phyloP scores from a whole-genome alignment of 805 yeast species.

The Debaryomyces hansenii region DNA sequence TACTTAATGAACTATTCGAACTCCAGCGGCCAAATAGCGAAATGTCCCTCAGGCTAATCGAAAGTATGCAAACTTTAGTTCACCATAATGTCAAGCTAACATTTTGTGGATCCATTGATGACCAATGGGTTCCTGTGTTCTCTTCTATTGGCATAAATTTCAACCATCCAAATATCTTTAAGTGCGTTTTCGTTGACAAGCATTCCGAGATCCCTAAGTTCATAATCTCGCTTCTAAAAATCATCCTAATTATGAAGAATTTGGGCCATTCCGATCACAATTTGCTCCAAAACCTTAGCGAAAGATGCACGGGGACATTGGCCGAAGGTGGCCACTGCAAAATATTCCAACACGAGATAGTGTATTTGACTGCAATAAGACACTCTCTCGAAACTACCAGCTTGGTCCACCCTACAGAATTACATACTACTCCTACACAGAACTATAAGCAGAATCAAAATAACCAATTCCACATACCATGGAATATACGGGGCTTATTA shows the following conservation, averaged over 20 bases:
- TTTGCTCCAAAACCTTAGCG: conserved; percentile 29
- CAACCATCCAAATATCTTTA: conserved; percentile 38
- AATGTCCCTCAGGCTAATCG: conserved; percentile 15
- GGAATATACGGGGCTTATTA: conserved; percentile 39
- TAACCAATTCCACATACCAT: conserved; percentile 24
- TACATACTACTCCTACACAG: conserved; percentile 5
- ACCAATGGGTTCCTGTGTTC: conserved; percentile 37
- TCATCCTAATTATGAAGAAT: conserved; percentile 32
- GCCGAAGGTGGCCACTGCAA: conserved; percentile 27
- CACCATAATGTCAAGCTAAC: conserved; percentile 33
- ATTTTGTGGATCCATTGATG: conserved; percentile 31
- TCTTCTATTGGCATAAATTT: conserved; percentile 29
- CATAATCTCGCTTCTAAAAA: conserved; percentile 24
- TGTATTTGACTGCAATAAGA: conserved; percentile 29
- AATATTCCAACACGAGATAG: conserved; percentile 19
- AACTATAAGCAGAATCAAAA: background rate
- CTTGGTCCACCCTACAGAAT: conserved; percentile 16
- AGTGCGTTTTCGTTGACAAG: conserved; percentile 23
- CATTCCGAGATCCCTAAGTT: conserved; percentile 23
- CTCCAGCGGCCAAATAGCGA: conserved; percentile 22
- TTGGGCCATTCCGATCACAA: conserved; percentile 35
- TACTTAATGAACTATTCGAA: conserved; percentile 36
- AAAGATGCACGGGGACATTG: conserved; percentile 23
- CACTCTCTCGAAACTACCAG: conserved; percentile 39
- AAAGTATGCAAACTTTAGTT: conserved; percentile 19